A percentile compares a stretch with the other conserved stretches of the same genome.
Evolutionary conservation across 1,139 yeast genomes (phyloP).

Genomic region (Geotrichum fermentans): DNA sequence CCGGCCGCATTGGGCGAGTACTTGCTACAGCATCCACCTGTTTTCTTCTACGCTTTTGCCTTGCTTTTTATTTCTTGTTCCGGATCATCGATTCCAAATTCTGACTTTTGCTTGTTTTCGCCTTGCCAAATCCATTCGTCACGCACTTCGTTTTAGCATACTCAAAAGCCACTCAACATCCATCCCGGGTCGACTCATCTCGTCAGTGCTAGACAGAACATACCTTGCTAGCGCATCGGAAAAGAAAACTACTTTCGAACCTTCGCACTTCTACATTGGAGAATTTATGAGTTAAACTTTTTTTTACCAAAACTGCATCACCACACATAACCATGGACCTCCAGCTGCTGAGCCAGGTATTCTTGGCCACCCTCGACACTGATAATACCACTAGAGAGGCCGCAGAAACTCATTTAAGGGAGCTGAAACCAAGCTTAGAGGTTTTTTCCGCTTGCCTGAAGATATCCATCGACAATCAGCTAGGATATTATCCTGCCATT

Average conservation of each 20-base stretch:
- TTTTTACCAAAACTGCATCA: too few species aligned
- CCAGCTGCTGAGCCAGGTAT: slow-evolving; percentile 32
- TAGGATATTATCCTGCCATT: slow-evolving; percentile 47
- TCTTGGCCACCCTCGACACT: slow-evolving; percentile 73
- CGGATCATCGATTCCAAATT: not conserved
- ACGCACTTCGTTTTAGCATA: too few species aligned
- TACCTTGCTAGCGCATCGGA: too few species aligned
- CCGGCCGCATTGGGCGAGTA: too few species aligned
- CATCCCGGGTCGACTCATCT: too few species aligned
- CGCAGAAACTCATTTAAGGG: slow-evolving; percentile 62
- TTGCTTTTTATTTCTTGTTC: not conserved
- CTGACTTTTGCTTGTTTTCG: not conserved
- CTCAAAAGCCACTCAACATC: too few species aligned
- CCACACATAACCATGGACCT: slow-evolving; percentile 18
- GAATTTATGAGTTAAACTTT: too few species aligned
- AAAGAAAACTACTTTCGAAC: too few species aligned
- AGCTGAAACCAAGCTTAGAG: slow-evolving; percentile 58
- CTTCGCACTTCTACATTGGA: too few species aligned
- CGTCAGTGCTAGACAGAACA: too few species aligned
- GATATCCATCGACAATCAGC: slow-evolving; percentile 51
- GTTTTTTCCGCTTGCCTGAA: slow-evolving; percentile 80
- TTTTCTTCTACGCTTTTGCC: too few species aligned
- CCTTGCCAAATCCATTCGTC: not conserved
- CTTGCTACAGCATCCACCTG: too few species aligned
- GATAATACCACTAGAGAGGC: slow-evolving; percentile 56